Conservation (phyloP, 1,284 basidiomycete species). For the Mixia osmundae region DNA sequence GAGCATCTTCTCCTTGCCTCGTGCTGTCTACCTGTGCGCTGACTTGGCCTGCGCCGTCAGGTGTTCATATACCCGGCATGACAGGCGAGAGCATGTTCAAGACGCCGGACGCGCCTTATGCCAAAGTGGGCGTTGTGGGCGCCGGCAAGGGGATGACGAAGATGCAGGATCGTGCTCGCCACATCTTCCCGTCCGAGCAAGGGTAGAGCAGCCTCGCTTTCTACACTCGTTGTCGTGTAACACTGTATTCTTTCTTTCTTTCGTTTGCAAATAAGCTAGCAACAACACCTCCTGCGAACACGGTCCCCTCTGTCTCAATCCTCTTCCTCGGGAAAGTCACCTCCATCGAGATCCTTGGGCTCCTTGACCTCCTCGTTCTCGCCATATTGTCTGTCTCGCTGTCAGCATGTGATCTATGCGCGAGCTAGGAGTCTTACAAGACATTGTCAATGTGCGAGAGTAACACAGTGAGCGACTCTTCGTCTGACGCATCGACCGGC, state of each 20-base stretch:
- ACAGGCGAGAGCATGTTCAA: conserved; percentile 82
- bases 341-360: too few species aligned
- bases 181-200: too few species aligned
- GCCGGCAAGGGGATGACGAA: too few species aligned
- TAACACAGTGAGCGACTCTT: conserved; percentile 71
- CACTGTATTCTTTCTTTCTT: too few species aligned
- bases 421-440: conserved; percentile 8
- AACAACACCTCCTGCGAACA: too few species aligned
- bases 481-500: conserved; percentile 69
- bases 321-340: too few species aligned
- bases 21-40: neutral
- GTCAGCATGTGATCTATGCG: neutral
- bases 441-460: conserved; percentile 94
- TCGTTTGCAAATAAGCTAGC: too few species aligned
- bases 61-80: conserved; percentile 10
- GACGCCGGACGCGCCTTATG: conserved; percentile 79
- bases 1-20: conserved; percentile 48
- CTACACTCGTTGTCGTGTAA: too few species aligned
- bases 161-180: too few species aligned
- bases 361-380: neutral
- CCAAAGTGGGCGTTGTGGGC: too few species aligned
- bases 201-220: too few species aligned
- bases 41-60: conserved; percentile 22
- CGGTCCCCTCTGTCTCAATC: too few species aligned
- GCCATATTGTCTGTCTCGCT: neutral